Conservation (phyloP, 495 filamentous ascomycete species). For the Aspergillus nidulans region DNA sequence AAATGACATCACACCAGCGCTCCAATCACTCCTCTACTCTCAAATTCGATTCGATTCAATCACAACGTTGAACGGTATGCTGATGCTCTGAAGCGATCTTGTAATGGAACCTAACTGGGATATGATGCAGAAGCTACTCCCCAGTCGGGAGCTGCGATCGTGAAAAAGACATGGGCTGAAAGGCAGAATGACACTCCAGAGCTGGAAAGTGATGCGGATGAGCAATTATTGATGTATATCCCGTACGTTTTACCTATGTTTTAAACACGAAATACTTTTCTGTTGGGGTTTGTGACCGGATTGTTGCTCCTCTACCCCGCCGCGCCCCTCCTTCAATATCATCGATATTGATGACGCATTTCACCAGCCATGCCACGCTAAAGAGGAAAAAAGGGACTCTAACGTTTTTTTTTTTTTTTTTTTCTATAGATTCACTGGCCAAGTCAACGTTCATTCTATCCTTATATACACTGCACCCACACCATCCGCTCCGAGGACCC, state of each 20-base stretch:
- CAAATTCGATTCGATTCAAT: constrained; percentile 88
- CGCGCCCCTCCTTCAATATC: not conserved
- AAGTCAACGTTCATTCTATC: constrained; percentile 86
- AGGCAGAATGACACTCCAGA: constrained; percentile 65
- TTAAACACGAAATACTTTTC: not conserved
- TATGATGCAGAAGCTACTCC: constrained; percentile 46
- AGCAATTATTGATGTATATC: constrained; percentile 86
- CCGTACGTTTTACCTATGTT: constrained; percentile 59
- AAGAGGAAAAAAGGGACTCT: not conserved
- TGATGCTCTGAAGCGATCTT: not conserved
- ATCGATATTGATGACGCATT: constrained; percentile 2
- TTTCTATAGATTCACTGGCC: constrained; percentile 74
- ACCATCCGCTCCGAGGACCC: constrained; percentile 67
- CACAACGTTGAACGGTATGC: constrained; percentile 69
- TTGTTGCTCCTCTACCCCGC: constrained; percentile 17
- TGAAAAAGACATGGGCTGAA: constrained; percentile 89
- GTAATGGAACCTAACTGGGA: not conserved
- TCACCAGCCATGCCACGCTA: not conserved
- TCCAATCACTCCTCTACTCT: constrained; percentile 82
- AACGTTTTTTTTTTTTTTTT: not conserved
- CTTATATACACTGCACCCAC: constrained; percentile 73
- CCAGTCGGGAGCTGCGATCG: constrained; percentile 65
- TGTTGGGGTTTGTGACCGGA: not conserved
- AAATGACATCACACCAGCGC: constrained; percentile 85
- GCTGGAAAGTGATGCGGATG: constrained; percentile 80